A percentile compares a stretch with the other conserved stretches of the same genome.
These are phyloP conservation scores for Podaxis sp. DNA, from an alignment of 768 basidiomycete species.

Conservation along the genomic window DNA sequence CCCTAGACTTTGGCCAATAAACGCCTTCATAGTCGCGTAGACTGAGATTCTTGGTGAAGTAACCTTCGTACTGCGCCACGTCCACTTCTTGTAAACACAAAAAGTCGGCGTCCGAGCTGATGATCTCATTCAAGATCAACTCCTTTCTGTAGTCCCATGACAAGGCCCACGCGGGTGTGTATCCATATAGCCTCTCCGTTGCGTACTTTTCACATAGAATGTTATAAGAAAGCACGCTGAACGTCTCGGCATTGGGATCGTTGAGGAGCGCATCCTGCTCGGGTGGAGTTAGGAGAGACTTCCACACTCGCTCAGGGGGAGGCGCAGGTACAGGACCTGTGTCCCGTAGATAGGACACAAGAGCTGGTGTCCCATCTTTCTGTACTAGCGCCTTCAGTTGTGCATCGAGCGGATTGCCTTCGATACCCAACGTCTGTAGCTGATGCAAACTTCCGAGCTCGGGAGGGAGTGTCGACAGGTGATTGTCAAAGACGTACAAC, in stretches of 20 bases:
- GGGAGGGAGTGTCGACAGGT: slow-evolving; percentile 77
- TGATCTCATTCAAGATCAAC: slow-evolving; percentile 81
- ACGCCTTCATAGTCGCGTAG: slow-evolving; percentile 86
- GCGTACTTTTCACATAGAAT: slow-evolving; percentile 92
- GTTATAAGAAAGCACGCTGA: slow-evolving; percentile 88
- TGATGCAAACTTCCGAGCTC: slow-evolving; percentile 92
- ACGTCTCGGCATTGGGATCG: slow-evolving; percentile 73
- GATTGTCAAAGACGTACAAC: slow-evolving; percentile 94
- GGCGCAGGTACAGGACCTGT: slow-evolving; percentile 79
- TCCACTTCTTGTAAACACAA: slow-evolving; percentile 96
- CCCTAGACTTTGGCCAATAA: slow-evolving; percentile 89
- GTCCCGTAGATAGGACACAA: slow-evolving; percentile 92
- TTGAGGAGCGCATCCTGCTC: slow-evolving; percentile 58
- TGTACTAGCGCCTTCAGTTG: slow-evolving; percentile 78
- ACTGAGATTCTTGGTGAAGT: slow-evolving; percentile 72
- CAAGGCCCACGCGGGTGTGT: slow-evolving; percentile 96
- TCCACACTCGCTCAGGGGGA: slow-evolving; percentile 84
- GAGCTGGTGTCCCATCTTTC: slow-evolving; percentile 89
- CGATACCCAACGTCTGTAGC: slow-evolving; percentile 89
- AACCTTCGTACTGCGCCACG: slow-evolving; percentile 88
- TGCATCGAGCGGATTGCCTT: slow-evolving; percentile 93
- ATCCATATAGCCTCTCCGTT: slow-evolving; percentile 87
- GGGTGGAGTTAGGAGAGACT: slow-evolving; percentile 52
- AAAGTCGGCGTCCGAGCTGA: slow-evolving; percentile 82
- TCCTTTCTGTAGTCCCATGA: slow-evolving; percentile 95